Percentiles rank a stretch among this genome's conserved stretches.
phyloP scores from a whole-genome alignment of 257 asterid species.

The Fraxinus quadrangulata region DNA sequence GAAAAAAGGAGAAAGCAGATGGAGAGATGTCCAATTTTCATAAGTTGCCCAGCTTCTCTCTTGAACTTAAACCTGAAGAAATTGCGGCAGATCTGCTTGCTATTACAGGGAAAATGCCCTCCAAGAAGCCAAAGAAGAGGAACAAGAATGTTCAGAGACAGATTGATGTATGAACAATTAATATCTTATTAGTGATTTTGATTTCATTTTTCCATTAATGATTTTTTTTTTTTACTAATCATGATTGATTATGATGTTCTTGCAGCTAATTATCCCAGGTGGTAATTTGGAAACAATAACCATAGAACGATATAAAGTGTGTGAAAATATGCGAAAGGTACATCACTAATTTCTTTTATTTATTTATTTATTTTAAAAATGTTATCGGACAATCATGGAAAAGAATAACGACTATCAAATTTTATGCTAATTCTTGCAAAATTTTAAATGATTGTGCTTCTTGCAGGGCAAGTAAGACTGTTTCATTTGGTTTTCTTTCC shows the following conservation, averaged over 20 bases:
- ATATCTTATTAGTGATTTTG: conserved; percentile 1
- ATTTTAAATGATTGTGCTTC: not conserved
- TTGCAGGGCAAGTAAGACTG: conserved; percentile 12
- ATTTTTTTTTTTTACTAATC: not conserved
- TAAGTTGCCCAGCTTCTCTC: conserved; percentile 9
- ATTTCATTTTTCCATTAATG: not conserved
- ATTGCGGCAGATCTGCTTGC: conserved; percentile 2
- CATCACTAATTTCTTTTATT: not conserved
- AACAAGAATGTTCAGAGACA: not conserved
- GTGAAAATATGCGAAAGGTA: not conserved
- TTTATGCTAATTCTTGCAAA: not conserved
- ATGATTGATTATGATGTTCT: not conserved
- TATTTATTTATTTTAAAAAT: not conserved
- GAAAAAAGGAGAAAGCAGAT: not conserved
- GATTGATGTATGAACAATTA: not conserved
- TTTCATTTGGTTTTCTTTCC: not conserved
- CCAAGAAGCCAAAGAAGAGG: conserved; percentile 3
- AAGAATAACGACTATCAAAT: not conserved
- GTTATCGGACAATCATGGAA: not conserved
- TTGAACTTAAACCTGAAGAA: conserved; percentile 4
- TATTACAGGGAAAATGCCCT: conserved; percentile 11
- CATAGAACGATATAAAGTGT: not conserved
- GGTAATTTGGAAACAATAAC: not conserved
- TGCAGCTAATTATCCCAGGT: not conserved
- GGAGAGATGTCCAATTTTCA: not conserved